Evolutionary conservation across 1,284 basidiomycete genomes (phyloP), one percentile per base, ranked within the genome.

Genomic region (Ustilago vetiveriae): DNA sequence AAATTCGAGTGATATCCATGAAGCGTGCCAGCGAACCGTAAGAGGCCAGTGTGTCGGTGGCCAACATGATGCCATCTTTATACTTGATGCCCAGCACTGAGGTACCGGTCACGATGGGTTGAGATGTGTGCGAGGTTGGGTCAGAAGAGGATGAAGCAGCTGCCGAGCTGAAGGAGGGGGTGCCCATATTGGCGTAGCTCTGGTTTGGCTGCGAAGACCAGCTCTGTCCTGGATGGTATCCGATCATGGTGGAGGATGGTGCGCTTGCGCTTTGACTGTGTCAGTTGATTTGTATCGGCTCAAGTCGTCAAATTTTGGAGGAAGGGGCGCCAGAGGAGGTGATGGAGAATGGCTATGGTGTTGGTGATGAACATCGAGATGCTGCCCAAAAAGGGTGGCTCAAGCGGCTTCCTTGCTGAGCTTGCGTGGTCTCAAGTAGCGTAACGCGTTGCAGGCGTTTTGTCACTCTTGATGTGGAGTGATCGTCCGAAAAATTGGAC

Each of bases 61-160:
- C 94, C 85, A 99, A 89, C 92, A 99, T 97, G 72, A 98, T 89
- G 3, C 96, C 95, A 76, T 92, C 93, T 83, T 94, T 93, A 87
- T 88, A 98, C 83, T 91, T 91, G 82, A 98, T 86, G 6, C 91
- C 96, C 33, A 98, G 87, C 8, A 98, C 92, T 53, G 92, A 94
- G 5, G 95, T 96, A 73, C 95, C 96, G 0, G 95, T 98, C 14
- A 98, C 93, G 67, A 98, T 90, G 7, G 96, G 95, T 79, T 95
- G 91, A 78, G 92, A 56, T 10, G 60, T 67, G 56, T 71, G 68
- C 42, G 62, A 55, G 3, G 55, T 52, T 6, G 64, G 69, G 30
- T 65, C 60, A 6, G 66, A 63, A 6, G 65, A 62, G 9, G 58
- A 58, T 8, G 55, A 58, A n/a, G 66, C 59, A 11, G 66, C 54